phyloP scores from a whole-genome alignment of 257 asterid genomes.

The Solanum etuberosum region DNA sequence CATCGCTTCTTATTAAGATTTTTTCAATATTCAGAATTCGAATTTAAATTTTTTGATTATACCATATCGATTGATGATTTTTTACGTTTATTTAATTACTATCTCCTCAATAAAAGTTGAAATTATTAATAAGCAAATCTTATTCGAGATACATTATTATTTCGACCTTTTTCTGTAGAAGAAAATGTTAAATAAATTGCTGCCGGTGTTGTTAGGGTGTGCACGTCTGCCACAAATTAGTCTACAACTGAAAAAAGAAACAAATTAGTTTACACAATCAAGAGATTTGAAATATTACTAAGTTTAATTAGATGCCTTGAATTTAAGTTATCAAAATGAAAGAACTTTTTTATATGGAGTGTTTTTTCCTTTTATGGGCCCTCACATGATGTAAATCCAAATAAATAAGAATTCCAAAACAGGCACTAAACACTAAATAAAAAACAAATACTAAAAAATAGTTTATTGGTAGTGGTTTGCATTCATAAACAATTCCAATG shows the following conservation, averaged over 20 bases:
- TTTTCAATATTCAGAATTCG: no score
- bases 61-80: no score
- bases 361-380: neutral
- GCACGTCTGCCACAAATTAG: neutral
- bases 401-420: neutral
- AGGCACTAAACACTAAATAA: neutral
- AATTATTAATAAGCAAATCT: neutral
- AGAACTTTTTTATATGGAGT: neutral
- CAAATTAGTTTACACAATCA: neutral
- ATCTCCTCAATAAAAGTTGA: neutral
- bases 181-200: neutral
- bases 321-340: neutral
- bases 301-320: neutral
- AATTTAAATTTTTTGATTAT: no score
- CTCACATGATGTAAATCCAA: no score
- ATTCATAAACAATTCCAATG: neutral
- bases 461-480: neutral
- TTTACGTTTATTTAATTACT: neutral
- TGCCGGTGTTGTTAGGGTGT: neutral
- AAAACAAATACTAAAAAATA: neutral
- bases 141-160: no score
- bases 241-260: neutral
- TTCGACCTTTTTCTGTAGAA: neutral
- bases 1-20: no score
- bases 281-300: neutral